These are phyloP conservation scores for Yamagishiella unicocca DNA, from an alignment of 139 green algal species.

Conservation along the genomic window DNA sequence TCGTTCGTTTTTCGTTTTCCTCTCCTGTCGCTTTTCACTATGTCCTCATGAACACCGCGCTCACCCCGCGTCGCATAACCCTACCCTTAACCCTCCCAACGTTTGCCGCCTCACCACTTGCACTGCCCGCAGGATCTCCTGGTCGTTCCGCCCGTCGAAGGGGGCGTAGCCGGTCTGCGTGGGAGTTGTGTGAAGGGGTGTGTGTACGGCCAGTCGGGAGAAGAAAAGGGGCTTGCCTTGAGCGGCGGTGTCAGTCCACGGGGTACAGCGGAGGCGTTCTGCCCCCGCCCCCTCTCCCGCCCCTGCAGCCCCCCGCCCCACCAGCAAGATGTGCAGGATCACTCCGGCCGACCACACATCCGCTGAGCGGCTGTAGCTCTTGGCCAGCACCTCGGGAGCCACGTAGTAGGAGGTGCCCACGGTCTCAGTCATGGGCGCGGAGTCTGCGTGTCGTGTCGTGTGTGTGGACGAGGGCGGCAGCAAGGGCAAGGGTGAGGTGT, in stretches of 20 bases:
- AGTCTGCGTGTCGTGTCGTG: not conserved
- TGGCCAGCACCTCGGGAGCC: slow-evolving; percentile 73
- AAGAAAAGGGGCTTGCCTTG: too few species aligned
- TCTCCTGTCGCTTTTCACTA: too few species aligned
- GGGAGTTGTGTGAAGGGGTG: not conserved
- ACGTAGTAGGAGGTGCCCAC: slow-evolving; percentile 79
- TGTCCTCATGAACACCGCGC: too few species aligned
- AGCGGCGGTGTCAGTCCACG: too few species aligned
- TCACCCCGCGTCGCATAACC: not conserved
- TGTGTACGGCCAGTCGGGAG: not conserved
- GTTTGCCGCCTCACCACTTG: slow-evolving; percentile 1
- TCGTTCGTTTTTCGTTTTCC: too few species aligned
- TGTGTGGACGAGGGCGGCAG: too few species aligned
- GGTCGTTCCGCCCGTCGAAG: slow-evolving; percentile 32
- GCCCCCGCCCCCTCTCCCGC: too few species aligned
- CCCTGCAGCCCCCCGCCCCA: not conserved
- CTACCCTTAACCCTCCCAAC: too few species aligned
- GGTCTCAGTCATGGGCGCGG: slow-evolving; percentile 50
- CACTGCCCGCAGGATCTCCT: slow-evolving; percentile 27
- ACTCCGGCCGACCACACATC: slow-evolving; percentile 77
- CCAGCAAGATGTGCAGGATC: slow-evolving; percentile 76
- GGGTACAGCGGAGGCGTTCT: too few species aligned
- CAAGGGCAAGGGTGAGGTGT: too few species aligned
- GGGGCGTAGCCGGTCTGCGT: slow-evolving; percentile 39
- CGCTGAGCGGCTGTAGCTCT: slow-evolving; percentile 58